phyloP scores from a whole-genome alignment of 176 grass and related monocot species.

The Dactylis glomerata region DNA sequence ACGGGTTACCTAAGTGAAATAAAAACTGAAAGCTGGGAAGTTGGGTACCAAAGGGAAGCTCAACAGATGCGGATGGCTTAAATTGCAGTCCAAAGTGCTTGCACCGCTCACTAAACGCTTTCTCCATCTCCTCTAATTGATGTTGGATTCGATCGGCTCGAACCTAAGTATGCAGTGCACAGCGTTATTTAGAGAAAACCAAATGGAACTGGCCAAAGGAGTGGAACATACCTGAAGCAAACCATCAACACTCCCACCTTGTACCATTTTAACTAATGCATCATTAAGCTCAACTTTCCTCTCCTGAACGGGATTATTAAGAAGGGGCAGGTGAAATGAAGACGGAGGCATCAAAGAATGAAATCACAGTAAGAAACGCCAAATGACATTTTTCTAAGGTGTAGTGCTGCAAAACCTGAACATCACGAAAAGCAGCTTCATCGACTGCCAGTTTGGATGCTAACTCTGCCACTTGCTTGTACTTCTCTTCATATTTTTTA shows the following conservation, averaged over 20 bases:
- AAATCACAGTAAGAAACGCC: conserved; percentile 1
- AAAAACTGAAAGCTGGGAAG: conserved; percentile 11
- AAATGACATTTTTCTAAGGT: background rate
- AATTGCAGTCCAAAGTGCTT: conserved; percentile 84
- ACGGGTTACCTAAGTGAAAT: background rate
- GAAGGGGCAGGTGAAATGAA: conserved; percentile 21
- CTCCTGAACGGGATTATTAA: conserved; percentile 53
- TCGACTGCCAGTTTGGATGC: conserved; percentile 91
- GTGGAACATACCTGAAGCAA: conserved; percentile 82
- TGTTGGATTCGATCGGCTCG: conserved; percentile 95
- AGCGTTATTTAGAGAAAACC: conserved; percentile 18
- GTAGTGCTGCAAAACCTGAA: conserved; percentile 59
- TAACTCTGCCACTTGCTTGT: conserved; percentile 95
- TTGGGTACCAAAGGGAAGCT: conserved; percentile 81
- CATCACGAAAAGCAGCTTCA: conserved; percentile 74
- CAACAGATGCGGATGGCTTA: conserved; percentile 73
- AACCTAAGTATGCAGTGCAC: conserved; percentile 48
- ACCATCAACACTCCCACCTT: conserved; percentile 96
- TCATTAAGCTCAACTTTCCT: conserved; percentile 92
- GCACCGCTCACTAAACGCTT: conserved; percentile 85
- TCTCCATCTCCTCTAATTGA: conserved; percentile 95
- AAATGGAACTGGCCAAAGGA: background rate
- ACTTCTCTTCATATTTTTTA: conserved; percentile 99
- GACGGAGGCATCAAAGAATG: conserved; percentile 14
- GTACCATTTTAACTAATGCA: conserved; percentile 96